phyloP scores from a whole-genome alignment of 2,329 filamentous ascomycete genomes.

The Alternaria gansuensis region DNA sequence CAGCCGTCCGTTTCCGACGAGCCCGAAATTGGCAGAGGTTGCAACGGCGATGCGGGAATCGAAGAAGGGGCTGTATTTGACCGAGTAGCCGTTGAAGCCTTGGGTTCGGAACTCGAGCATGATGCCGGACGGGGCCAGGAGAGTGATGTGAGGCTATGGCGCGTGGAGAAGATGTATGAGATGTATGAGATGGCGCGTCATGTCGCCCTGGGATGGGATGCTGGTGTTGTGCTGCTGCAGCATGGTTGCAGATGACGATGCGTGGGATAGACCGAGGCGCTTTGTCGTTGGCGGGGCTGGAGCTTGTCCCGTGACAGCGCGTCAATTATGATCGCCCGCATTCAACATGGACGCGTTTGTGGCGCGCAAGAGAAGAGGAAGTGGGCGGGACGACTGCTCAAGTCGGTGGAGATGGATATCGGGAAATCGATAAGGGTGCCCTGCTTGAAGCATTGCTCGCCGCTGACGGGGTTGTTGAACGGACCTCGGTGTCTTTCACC shows the following conservation, averaged over 20 bases:
- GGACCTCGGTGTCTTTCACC: conserved; percentile 68
- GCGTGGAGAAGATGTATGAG: conserved; percentile 16
- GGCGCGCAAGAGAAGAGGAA: conserved; percentile 52
- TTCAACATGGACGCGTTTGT: conserved; percentile 52
- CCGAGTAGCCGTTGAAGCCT: conserved; percentile 94
- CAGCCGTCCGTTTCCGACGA: conserved; percentile 92
- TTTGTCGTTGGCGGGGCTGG: conserved; percentile 29
- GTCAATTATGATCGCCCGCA: conserved; percentile 2
- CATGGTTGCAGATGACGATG: conserved; percentile 34
- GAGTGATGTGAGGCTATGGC: conserved; percentile 18
- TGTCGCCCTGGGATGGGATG: conserved; percentile 26
- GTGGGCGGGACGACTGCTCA: conserved; percentile 28
- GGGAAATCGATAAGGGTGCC: conserved; percentile 68
- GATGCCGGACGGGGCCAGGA: conserved; percentile 26
- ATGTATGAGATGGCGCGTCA: conserved; percentile 23
- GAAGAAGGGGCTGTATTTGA: conserved; percentile 99
- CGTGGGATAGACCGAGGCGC: conserved; percentile 35
- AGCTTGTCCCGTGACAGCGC: conserved; percentile 30
- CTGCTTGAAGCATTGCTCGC: conserved; percentile 82
- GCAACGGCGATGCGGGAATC: conserved; percentile 93
- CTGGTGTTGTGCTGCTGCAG: conserved; percentile 28
- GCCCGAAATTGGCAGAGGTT: conserved; percentile 91
- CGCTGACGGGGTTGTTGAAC: conserved; percentile 77
- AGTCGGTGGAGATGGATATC: conserved; percentile 62
- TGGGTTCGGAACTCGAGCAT: conserved; percentile 96